Conservation (phyloP, 768 basidiomycete genomes). For the Leucocoprinus sp. region DNA sequence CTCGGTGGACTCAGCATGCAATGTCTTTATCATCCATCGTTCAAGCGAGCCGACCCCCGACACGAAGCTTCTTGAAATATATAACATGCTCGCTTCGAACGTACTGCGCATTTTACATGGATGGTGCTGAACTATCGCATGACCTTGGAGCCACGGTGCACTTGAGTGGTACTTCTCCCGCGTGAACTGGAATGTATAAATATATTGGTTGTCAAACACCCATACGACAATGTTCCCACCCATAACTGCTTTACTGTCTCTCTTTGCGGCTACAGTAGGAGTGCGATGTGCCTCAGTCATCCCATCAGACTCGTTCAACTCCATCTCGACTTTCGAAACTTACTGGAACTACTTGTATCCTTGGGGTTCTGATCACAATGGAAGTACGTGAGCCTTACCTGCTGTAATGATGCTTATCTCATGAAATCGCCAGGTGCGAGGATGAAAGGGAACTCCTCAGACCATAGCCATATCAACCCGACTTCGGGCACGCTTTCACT, state of each 20-base stretch:
- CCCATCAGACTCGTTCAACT: conserved; percentile 32
- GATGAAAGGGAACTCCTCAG: conserved; percentile 33
- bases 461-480: conserved; percentile 30
- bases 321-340: conserved; percentile 27
- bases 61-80: background rate
- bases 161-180: too few species aligned
- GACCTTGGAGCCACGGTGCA: too few species aligned
- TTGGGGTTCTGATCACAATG: conserved; percentile 40
- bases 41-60: too few species aligned
- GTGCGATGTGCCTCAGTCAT: conserved; percentile 27
- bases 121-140: background rate
- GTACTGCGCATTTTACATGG: too few species aligned
- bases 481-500: conserved; percentile 31
- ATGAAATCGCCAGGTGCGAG: conserved; percentile 25
- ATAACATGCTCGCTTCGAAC: background rate
- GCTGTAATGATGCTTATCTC: background rate
- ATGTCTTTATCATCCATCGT: too few species aligned
- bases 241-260: conserved; percentile 7
- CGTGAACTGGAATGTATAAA: background rate
- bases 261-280: conserved; percentile 12
- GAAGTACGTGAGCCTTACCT: conserved; percentile 22
- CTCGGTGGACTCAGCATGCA: too few species aligned
- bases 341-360: conserved; percentile 38
- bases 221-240: background rate
- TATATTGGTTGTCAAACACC: background rate